Conservation (phyloP, 768 basidiomycete genomes). For the Chiua virens region DNA sequence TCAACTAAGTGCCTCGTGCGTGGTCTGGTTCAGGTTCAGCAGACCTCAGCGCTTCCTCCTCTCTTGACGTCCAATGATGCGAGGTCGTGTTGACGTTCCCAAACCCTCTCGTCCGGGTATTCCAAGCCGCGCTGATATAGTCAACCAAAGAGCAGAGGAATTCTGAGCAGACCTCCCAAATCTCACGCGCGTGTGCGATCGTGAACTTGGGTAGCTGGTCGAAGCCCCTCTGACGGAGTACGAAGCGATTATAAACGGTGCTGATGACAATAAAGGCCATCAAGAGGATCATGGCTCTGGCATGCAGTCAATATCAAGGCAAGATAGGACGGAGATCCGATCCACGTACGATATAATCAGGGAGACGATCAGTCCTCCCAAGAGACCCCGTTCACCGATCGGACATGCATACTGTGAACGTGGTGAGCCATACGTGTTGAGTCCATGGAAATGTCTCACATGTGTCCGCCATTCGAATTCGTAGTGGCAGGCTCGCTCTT, state of each 20-base stretch:
- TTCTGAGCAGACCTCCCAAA: constrained; percentile 21
- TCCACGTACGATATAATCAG: constrained; percentile 64
- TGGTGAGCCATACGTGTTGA: too few relatives aligned
- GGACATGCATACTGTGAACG: too few relatives aligned
- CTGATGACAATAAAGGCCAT: constrained; percentile 67
- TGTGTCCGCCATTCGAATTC: too few relatives aligned
- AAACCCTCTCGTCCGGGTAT: constrained; percentile 16
- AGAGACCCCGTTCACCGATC: too few relatives aligned
- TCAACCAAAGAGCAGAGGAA: constrained; percentile 15
- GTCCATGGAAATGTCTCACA: too few relatives aligned
- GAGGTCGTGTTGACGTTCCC: constrained; percentile 22
- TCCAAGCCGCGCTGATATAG: constrained; percentile 9
- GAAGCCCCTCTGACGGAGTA: constrained; percentile 66
- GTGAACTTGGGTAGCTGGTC: constrained; percentile 75
- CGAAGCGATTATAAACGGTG: constrained; percentile 75
- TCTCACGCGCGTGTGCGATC: too few relatives aligned
- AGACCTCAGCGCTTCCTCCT: too few relatives aligned
- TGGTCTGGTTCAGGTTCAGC: too few relatives aligned
- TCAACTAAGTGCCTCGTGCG: too few relatives aligned
- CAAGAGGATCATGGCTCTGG: constrained; percentile 55
- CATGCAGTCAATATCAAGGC: neutral
- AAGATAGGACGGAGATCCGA: neutral
- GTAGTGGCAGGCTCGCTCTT: too few relatives aligned
- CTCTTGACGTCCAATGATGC: constrained; percentile 34
- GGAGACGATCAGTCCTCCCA: too few relatives aligned